Evolutionary conservation across 495 filamentous ascomycete species (phyloP), one percentile per base, ranked within the genome.

Genomic region (Parathielavia appendiculata): DNA sequence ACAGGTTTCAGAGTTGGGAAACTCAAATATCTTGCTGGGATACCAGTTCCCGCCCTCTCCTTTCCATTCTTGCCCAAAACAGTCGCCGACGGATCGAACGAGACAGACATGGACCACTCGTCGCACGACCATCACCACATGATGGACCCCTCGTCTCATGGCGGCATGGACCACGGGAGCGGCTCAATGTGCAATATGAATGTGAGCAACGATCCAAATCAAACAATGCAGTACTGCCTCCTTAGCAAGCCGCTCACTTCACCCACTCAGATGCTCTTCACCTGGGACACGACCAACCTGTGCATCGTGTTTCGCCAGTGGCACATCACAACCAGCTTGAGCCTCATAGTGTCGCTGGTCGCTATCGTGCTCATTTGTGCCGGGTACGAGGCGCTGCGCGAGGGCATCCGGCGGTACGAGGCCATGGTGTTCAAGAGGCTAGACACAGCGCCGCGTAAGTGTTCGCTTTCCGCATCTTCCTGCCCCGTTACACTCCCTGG

Each of bases 301-400:
- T 98, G 93, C 80, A 92, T 98, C 67, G 80, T 97, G 73, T 98
- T 97, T 79, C 84, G 79, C 62, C 82, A 84, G 75, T 98, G 93
- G 93, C 93, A 86, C 67, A 76, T 97, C 71, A 81, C 75, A 51
- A 84, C 83, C 41, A 83, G 83, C n/a, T 57, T 79, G 23, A 83
- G 84, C 9, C 85, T 98, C 32, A 64, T 96, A 67, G 67, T 89
- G 65, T 95, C 91, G 35, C 85, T 98, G 61, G 70, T 90, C 50
- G 89, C 83, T 54, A 84, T 98, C 62, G 85, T 91, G 53, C 79
- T 86, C 55, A 77, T 98, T 59, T 87, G 87, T 26, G 90, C 90
- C 13, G 91, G 90, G 19, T 98, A 97, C 76, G 93, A 98, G 72
- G 86, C 85, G 30, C 76, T 98, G 43, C 87, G 93, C 54, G 85